Evolutionary conservation across 768 basidiomycete genomes (phyloP).

Genomic region (Psilocybe subaeruginosa): DNA sequence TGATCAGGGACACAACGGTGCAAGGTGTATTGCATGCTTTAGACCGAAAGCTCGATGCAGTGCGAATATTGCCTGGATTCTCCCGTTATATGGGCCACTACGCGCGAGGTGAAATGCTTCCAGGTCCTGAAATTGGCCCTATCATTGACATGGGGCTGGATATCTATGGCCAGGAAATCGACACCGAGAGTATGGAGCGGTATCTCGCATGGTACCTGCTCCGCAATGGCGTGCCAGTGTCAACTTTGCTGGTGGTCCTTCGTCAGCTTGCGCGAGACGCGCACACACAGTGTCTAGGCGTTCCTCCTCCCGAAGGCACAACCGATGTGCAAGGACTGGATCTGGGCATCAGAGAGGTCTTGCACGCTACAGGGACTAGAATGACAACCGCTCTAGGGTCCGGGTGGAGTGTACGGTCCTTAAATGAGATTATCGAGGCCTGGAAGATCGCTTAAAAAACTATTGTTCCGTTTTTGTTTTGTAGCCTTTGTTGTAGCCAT

Average conservation of each 20-base stretch:
- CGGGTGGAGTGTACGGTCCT: slow-evolving; percentile 72
- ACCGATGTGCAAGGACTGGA: slow-evolving; percentile 38
- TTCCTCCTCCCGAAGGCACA: slow-evolving; percentile 56
- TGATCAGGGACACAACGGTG: slow-evolving; percentile 74
- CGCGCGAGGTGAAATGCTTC: slow-evolving; percentile 51
- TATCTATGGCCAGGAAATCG: slow-evolving; percentile 14
- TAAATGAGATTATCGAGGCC: slow-evolving; percentile 65
- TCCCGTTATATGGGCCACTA: slow-evolving; percentile 51
- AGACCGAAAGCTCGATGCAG: slow-evolving; percentile 55
- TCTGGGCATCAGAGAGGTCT: slow-evolving; percentile 75
- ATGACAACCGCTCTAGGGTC: slow-evolving; percentile 70
- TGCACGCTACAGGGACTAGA: slow-evolving; percentile 85
- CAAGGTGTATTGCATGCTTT: slow-evolving; percentile 66
- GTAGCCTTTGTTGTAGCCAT: slow-evolving; percentile 6
- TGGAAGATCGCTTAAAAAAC: slow-evolving; percentile 43
- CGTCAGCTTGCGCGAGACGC: slow-evolving; percentile 66
- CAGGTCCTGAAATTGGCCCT: slow-evolving; percentile 13
- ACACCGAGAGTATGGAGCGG: slow-evolving; percentile 27
- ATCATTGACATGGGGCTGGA: slow-evolving; percentile 6
- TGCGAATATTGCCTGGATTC: slow-evolving; percentile 46
- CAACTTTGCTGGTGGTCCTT: slow-evolving; percentile 65
- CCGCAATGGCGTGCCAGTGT: slow-evolving; percentile 70
- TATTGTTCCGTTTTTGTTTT: not conserved
- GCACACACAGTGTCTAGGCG: slow-evolving; percentile 54
- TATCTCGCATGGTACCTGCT: slow-evolving; percentile 73